Evolutionary conservation across 768 basidiomycete genomes (phyloP), one percentile per base, ranked within the genome.

Genomic region (Crepidotus variabilis): DNA sequence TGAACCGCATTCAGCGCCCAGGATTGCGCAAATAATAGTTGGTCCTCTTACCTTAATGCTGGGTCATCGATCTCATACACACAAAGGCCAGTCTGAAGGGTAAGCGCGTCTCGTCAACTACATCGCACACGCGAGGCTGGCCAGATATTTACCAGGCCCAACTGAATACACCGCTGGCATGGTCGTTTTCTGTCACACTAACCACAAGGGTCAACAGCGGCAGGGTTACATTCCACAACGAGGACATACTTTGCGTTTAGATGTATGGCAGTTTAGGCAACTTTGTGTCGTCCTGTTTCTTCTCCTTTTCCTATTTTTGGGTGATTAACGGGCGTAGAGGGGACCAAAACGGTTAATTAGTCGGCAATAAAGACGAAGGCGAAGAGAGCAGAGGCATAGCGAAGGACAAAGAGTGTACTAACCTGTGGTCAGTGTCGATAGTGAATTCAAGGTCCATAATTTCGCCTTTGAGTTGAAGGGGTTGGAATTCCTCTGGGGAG

Each of bases 41-140:
- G 24, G 35, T 39, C 50, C 4, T 66, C 78, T 56, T 61, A 90
- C 91, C 89, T 80, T 35, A 89, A 72, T 9, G 88, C 86, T 13
- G 90, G 90, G 71, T 93, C 93, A 68, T 95, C 94, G 60, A 95
- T 90, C 67, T 96, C 94, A 63, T 96, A 96, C 0, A 96, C 92
- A 69, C 94, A 96, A 16, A 95, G 87, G 51, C 94, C 94, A 20
- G 94, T 95, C 90, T 93, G 62, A 18, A 54, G 56, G 57, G 20
- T 18, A 50, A 57, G 23, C 23, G 45, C 50, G 54, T 56, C 47
- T 33, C 56, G 55, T 61, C 46, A 61, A 54, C 43, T n/a, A 34
- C 20, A 50, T 53, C 51, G 54, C 24, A 35, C 48, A 49, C 50
- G 55, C 36, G 57, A 47, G 47, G 56, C 47, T 35, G 13, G 51